Conservation (phyloP, 768 basidiomycete species). For the Boletus insuetus region DNA sequence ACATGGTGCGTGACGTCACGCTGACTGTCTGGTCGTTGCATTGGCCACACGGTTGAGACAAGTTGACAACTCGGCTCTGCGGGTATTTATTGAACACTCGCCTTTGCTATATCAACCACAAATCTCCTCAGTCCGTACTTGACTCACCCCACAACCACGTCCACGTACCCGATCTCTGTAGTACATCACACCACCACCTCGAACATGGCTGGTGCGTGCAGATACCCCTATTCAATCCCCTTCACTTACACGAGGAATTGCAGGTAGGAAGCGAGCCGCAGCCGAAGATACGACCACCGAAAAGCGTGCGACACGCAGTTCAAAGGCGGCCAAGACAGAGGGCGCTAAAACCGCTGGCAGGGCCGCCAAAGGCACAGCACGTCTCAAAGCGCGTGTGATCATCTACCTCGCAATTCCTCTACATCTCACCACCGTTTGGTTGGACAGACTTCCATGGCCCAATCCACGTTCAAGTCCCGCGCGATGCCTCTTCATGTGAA, state of each 20-base stretch:
- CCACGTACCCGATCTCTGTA: not conserved
- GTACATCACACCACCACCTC: not conserved
- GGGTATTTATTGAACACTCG: slow-evolving; percentile 19
- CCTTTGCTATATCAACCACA: slow-evolving; percentile 6
- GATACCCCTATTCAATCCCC: slow-evolving; percentile 10
- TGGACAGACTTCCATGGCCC: slow-evolving; percentile 43
- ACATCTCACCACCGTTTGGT: slow-evolving; percentile 1
- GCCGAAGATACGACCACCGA: slow-evolving; percentile 31
- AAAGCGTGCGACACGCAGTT: slow-evolving; percentile 41
- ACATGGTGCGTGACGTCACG: slow-evolving; percentile 35
- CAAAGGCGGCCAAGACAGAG: slow-evolving; percentile 52
- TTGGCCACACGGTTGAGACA: slow-evolving; percentile 3
- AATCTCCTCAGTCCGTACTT: not conserved
- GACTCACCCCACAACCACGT: not conserved
- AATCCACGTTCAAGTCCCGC: slow-evolving; percentile 55
- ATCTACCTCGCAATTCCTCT: not conserved
- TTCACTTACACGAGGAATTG: not conserved
- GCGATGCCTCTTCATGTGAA: slow-evolving; percentile 69
- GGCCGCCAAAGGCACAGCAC: slow-evolving; percentile 38
- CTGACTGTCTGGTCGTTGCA: slow-evolving; percentile 5
- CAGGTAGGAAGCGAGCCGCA: slow-evolving; percentile 48
- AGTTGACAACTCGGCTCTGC: slow-evolving; percentile 21
- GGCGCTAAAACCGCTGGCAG: slow-evolving; percentile 29
- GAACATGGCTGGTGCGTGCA: slow-evolving; percentile 31
- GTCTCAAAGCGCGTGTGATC: slow-evolving; percentile 43